Evolutionary conservation across 345 rosid genomes (phyloP).

Genomic region (Moringa oleifera): DNA sequence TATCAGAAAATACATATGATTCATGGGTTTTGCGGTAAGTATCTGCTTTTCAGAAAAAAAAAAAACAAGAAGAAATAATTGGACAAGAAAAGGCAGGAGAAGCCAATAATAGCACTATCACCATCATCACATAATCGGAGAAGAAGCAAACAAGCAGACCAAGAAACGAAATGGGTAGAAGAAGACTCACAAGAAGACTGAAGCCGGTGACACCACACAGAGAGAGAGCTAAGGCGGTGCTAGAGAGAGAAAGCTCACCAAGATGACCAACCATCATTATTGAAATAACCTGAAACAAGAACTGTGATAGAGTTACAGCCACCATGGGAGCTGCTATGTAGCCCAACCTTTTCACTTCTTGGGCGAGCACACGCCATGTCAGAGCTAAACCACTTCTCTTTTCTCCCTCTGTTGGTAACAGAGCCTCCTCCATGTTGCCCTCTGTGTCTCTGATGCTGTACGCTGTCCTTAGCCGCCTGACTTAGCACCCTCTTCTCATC

Average conservation of each 20-base stretch:
- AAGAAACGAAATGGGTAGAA: background rate
- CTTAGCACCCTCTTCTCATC: no score
- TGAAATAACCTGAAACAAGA: constrained; percentile 48
- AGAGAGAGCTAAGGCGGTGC: constrained; percentile 74
- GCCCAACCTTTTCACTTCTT: constrained; percentile 49
- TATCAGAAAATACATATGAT: no score
- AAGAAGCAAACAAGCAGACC: no score
- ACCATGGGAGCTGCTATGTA: constrained; percentile 68
- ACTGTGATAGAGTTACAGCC: constrained; percentile 50
- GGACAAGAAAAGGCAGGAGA: no score
- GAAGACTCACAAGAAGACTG: constrained; percentile 54
- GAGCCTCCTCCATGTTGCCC: background rate
- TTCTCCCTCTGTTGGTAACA: constrained; percentile 1
- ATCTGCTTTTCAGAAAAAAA: no score
- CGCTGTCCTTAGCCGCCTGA: no score
- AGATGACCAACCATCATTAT: constrained; percentile 85
- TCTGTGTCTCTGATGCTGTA: background rate
- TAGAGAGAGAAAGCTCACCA: constrained; percentile 63
- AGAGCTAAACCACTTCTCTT: background rate
- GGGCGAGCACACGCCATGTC: constrained; percentile 8
- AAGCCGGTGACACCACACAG: constrained; percentile 69
- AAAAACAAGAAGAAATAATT: no score
- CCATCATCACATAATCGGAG: no score
- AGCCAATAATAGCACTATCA: no score
- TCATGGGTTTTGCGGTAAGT: no score